Conservation (phyloP, 257 asterid species). For the Fraxinus cuspidata region DNA sequence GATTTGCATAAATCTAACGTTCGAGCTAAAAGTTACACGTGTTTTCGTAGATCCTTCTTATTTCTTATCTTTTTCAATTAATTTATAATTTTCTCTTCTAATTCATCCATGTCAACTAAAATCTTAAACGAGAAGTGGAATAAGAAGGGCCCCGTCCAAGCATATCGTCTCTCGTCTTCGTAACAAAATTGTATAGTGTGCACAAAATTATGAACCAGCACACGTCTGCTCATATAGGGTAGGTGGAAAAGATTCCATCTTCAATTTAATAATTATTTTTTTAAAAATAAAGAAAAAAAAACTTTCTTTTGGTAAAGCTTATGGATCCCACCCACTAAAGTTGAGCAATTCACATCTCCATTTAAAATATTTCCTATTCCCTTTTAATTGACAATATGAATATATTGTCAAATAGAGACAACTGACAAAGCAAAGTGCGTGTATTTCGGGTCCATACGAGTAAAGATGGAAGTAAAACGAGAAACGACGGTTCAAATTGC, state of each 20-base stretch:
- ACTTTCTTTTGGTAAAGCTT: slow-evolving; percentile 20
- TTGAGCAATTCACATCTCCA: background rate
- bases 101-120: no score
- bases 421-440: slow-evolving; percentile 37
- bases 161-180: no score
- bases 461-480: background rate
- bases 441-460: slow-evolving; percentile 14
- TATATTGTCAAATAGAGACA: slow-evolving; percentile 7
- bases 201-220: background rate
- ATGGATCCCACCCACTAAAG: slow-evolving; percentile 34
- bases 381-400: background rate
- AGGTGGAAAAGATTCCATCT: background rate
- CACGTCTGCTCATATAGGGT: background rate
- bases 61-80: no score
- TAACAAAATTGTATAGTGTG: no score
- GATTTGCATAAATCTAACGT: no score
- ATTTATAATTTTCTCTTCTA: no score
- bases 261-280: background rate
- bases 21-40: no score
- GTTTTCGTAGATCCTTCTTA: no score
- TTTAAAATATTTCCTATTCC: background rate
- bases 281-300: background rate
- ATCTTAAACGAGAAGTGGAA: no score
- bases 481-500: background rate
- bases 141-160: no score